Evolutionary conservation across 805 yeast genomes (phyloP).

Genomic region (Sugiyamaella mastotermitis): DNA sequence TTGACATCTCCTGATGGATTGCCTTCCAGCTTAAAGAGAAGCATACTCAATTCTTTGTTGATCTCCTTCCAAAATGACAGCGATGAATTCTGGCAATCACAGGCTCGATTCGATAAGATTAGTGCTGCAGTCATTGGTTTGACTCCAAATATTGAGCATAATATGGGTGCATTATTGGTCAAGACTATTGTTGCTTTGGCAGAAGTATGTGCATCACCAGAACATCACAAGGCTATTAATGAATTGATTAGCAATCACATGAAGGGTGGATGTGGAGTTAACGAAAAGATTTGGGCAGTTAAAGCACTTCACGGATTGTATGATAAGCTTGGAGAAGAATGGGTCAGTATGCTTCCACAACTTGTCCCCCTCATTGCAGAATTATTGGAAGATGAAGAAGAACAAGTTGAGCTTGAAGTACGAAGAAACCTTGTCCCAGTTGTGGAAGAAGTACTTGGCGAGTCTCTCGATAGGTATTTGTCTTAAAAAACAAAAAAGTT

Average conservation of each 20-base stretch:
- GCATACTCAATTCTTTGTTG: conserved; percentile 64
- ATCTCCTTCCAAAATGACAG: conserved; percentile 83
- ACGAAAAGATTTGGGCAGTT: conserved; percentile 74
- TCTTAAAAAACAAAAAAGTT: conserved; percentile 14
- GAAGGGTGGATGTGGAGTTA: conserved; percentile 45
- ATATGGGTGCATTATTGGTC: conserved; percentile 73
- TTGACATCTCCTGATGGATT: conserved; percentile 38
- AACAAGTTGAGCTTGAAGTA: conserved; percentile 84
- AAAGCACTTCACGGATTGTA: conserved; percentile 74
- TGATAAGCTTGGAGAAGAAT: conserved; percentile 88
- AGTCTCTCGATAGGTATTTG: conserved; percentile 64
- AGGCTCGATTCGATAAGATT: conserved; percentile 72
- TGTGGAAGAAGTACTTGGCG: conserved; percentile 88
- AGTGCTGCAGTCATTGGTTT: conserved; percentile 60
- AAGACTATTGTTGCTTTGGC: conserved; percentile 76
- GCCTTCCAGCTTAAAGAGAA: conserved; percentile 59
- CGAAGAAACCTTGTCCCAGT: conserved; percentile 86
- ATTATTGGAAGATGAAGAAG: conserved; percentile 91
- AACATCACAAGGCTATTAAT: conserved; percentile 65
- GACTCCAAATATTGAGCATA: conserved; percentile 59
- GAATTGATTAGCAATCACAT: conserved; percentile 58
- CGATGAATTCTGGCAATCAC: conserved; percentile 92
- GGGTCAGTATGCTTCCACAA: conserved; percentile 88
- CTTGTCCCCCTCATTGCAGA: conserved; percentile 95
- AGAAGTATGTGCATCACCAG: conserved; percentile 51